Conservation (phyloP, 257 asterid genomes). For the Gentiana straminea region DNA sequence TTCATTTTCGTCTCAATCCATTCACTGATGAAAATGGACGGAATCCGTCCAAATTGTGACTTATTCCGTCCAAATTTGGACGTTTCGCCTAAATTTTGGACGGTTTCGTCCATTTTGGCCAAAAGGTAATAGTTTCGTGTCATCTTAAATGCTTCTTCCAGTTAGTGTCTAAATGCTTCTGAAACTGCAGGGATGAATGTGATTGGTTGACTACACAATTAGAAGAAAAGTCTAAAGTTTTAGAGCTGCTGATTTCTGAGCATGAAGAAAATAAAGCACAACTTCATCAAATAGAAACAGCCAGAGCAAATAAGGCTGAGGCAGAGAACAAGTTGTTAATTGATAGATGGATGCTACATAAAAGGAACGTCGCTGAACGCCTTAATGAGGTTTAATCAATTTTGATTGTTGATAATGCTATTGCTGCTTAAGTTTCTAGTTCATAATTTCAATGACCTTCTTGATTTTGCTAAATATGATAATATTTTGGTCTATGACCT, state of each 20-base stretch:
- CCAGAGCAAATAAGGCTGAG: slow-evolving; percentile 57
- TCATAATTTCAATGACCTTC: too few species aligned
- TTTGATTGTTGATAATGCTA: not conserved
- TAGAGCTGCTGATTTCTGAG: slow-evolving; percentile 74
- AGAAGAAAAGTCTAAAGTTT: slow-evolving; percentile 76
- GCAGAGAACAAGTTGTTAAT: slow-evolving; percentile 76
- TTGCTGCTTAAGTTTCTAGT: not conserved
- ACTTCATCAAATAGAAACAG: slow-evolving; percentile 41
- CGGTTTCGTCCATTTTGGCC: too few species aligned
- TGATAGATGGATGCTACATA: slow-evolving; percentile 88
- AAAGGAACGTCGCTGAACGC: slow-evolving; percentile 91
- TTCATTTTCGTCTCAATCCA: too few species aligned
- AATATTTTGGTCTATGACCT: too few species aligned
- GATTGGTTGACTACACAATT: slow-evolving; percentile 42
- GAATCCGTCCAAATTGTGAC: too few species aligned
- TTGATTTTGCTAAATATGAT: too few species aligned
- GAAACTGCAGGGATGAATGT: slow-evolving; percentile 67
- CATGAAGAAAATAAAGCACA: slow-evolving; percentile 60
- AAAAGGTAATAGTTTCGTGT: too few species aligned
- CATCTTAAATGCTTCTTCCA: too few species aligned
- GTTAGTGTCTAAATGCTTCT: not conserved
- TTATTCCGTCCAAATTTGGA: too few species aligned
- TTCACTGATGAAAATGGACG: too few species aligned
- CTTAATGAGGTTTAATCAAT: slow-evolving; percentile 63
- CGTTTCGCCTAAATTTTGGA: too few species aligned